A percentile compares a stretch with the other conserved stretches of the same genome.
phyloP scores from a whole-genome alignment of 805 yeast species.

The Limtongia smithiae region DNA sequence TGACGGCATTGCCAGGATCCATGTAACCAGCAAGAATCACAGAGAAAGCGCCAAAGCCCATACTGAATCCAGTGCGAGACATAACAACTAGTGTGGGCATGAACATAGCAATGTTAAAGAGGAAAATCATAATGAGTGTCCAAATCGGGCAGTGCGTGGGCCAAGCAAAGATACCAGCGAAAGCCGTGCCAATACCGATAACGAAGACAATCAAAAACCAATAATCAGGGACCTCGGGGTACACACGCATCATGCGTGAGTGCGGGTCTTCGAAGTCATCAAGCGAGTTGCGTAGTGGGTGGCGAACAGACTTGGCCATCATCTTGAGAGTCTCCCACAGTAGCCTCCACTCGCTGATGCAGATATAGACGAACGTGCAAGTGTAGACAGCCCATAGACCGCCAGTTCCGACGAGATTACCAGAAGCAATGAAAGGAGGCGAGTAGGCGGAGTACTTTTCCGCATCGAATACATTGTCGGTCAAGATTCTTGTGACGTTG shows the following conservation, averaged over 20 bases:
- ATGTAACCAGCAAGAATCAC: slow-evolving; percentile 12
- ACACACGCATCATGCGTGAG: slow-evolving; percentile 3
- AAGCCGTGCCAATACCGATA: slow-evolving; percentile 44
- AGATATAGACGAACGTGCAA: slow-evolving; percentile 3
- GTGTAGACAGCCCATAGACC: slow-evolving; percentile 5
- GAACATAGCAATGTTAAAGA: slow-evolving; percentile 33
- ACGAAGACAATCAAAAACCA: slow-evolving; percentile 47
- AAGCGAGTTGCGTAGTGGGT: slow-evolving; percentile 33
- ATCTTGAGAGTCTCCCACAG: slow-evolving; percentile 40
- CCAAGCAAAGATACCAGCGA: slow-evolving; percentile 36
- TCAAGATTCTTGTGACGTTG: slow-evolving; percentile 49
- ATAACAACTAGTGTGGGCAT: slow-evolving; percentile 38
- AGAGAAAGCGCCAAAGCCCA: slow-evolving; percentile 37
- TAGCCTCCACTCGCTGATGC: slow-evolving; percentile 6
- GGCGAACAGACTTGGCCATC: slow-evolving; percentile 8
- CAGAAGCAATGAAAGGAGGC: slow-evolving; percentile 58
- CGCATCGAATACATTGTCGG: slow-evolving; percentile 45
- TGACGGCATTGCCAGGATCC: slow-evolving; percentile 51
- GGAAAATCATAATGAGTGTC: slow-evolving; percentile 34
- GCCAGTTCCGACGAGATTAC: slow-evolving; percentile 42
- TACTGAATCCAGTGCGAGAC: slow-evolving; percentile 44
- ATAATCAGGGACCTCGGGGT: slow-evolving; percentile 45
- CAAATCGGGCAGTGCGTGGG: slow-evolving; percentile 39
- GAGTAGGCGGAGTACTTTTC: slow-evolving; percentile 48
- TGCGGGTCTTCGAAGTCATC: slow-evolving; percentile 34